Percentiles rank a stretch among this genome's conserved stretches.
phyloP scores from a whole-genome alignment of 2,329 filamentous ascomycete genomes.

The Venturia asperata region DNA sequence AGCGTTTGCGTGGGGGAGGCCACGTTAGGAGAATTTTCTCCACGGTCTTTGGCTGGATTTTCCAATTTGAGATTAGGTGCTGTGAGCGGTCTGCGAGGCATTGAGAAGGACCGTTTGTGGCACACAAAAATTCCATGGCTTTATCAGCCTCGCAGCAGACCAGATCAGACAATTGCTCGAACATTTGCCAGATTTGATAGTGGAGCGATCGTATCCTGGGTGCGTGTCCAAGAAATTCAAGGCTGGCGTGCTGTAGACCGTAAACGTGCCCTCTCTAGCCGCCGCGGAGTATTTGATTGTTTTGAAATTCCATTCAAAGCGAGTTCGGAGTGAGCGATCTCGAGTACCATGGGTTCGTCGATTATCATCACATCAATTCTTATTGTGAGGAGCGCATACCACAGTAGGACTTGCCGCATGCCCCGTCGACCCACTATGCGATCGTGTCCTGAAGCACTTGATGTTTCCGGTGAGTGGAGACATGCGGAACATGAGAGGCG shows the following conservation, averaged over 20 bases:
- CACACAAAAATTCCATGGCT: not conserved
- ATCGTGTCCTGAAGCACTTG: not conserved
- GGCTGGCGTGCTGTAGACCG: not conserved
- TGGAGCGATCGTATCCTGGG: not conserved
- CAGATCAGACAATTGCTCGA: not conserved
- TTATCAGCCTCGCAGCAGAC: not conserved
- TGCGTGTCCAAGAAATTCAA: not conserved
- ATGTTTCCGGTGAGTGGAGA: slow-evolving; percentile 3
- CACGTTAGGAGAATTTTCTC: not conserved
- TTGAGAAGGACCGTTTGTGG: not conserved
- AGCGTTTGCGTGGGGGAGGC: not conserved
- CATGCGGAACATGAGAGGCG: not conserved
- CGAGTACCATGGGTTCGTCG: not conserved
- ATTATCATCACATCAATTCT: not conserved
- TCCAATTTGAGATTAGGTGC: not conserved
- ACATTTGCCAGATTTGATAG: not conserved
- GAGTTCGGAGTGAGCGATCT: not conserved
- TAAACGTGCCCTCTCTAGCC: not conserved
- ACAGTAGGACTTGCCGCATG: not conserved
- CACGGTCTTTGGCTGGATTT: not conserved
- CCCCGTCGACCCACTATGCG: not conserved
- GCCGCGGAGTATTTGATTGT: not conserved
- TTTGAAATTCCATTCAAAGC: not conserved
- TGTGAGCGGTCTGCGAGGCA: not conserved
- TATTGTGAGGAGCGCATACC: not conserved